These are phyloP conservation scores for Bocquillonia castaneifolia DNA, from an alignment of 441 rosid species.

Conservation along the genomic window DNA sequence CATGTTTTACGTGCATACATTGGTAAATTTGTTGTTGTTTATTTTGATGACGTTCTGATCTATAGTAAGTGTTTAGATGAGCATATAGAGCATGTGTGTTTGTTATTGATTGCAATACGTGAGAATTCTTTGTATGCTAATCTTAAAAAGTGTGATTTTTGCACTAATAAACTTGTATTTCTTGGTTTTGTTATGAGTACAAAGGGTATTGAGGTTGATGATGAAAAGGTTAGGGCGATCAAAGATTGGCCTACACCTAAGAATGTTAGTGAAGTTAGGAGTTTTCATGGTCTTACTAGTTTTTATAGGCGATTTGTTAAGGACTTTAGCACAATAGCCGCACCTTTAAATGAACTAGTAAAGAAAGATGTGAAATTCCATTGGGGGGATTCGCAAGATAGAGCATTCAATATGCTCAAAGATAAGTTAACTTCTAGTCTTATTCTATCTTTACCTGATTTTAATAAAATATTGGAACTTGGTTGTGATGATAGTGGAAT, in stretches of 20 bases:
- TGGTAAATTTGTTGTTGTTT: neutral
- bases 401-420: neutral
- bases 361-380: neutral
- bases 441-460: neutral
- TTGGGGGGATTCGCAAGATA: neutral
- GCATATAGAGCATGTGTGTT: neutral
- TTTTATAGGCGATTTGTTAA: slow-evolving; percentile 2
- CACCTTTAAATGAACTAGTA: neutral
- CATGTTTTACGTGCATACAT: neutral
- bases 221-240: slow-evolving; percentile 1
- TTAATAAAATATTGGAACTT: neutral
- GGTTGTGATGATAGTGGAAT: slow-evolving; percentile 5
- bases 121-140: neutral
- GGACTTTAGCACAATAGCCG: neutral
- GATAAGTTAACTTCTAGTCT: neutral
- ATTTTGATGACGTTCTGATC: neutral
- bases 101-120: neutral
- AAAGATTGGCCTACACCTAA: neutral
- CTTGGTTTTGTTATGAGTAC: neutral
- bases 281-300: neutral
- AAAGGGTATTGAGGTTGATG: slow-evolving; percentile 7
- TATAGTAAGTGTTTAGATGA: neutral
- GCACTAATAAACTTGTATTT: neutral
- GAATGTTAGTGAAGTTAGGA: neutral
- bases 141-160: neutral